Evolutionary conservation across 768 basidiomycete genomes (phyloP), one percentile per base, ranked within the genome.

Genomic region (Asterophora parasitica): DNA sequence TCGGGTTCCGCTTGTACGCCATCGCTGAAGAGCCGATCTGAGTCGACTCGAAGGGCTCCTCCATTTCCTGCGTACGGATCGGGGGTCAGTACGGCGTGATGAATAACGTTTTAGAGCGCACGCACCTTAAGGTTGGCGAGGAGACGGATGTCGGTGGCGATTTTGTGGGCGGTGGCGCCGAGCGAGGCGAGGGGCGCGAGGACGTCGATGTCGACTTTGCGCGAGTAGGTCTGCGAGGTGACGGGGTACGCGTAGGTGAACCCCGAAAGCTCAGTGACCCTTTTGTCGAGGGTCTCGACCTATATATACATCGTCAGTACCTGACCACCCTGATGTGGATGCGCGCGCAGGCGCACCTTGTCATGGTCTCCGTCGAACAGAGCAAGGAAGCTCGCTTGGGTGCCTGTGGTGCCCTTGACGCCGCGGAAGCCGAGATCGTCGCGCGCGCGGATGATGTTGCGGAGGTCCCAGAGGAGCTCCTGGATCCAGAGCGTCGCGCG

Each of bases 1-100:
- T 99, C 6, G 96, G 96, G 68, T 99, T 98, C 46, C 95, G 82
- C 72, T 98, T 97, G 81, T 98, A 98, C 7, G 95, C 95, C 95
- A 98, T 98, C 1, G 93, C 93, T 0, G 88, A 92, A 8, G 88
- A 89, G 6, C 96, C 96, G 56, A 98, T 99, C 71, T 99, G 96
- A 15, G 95, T 95, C 44, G 92, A 89, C 67, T 99, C 95, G 67
- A 98, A 98, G 0, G 96, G 96, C 64, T 99, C 96, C 69, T 99
- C 96, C 37, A 99, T 77, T 82, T 98, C 96, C 84, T 89, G 42
- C 7, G n/a, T n/a, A n/a, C n/a, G n/a, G n/a, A 30, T 9, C 12
- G 30, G 2, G 12, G 2, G 9, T 31, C 30, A 31, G 30, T 12
- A n/a, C n/a, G n/a, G n/a, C n/a, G n/a, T n/a, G n/a, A n/a, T n/a